Base-by-base conservation (phyloP, 306 rosid genomes). In the Corylus avellana region DNA sequence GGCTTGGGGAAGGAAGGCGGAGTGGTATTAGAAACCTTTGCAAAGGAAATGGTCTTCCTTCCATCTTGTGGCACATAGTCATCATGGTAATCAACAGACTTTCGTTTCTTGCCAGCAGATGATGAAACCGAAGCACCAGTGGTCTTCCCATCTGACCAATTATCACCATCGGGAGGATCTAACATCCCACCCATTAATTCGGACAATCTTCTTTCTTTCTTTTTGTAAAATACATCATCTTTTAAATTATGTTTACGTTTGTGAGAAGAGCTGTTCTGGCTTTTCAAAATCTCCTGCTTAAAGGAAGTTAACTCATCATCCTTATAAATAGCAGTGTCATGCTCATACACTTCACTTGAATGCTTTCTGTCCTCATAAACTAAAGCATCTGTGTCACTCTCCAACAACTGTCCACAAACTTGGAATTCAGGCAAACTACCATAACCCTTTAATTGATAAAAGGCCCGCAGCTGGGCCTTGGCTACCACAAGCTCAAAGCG, bases 401-500 rank as follows among this genome's bases (percentile, higher is more conserved):
- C 97, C 75, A 68, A 77, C 89, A 86, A 80, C 22, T 79, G 86
- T 83, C 87, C 97, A 80, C 87, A 87, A 86, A 82, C 58, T 74
- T 89, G 91, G 76, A 94, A 78, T 82, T 92, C 95, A 32, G 98
- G 90, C 88, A 95, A 86, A 85, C 86, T 79, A 76, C 83, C 61
- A 81, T 84, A 90, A 77, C 98, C 98, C 85, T 86, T 90, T 35
- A 91, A 81, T 54, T 91, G 96, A 78, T 82, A 73, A 79, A 90
- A 91, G 77, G 98, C 89, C 72, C 83, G 82, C 88, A 95, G 75
- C 84, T 91, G 98, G 78, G 98, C 97, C 91, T 86, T 93, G 32
- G 98, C 97, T 66, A 90, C 79, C 78, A 66, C 92, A 76, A 91
- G 89, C 75, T 89, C 98, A 87, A 95, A 78, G 18, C 87, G 86